Base-by-base conservation (phyloP, 805 yeast species). In the Candida nemodendra region DNA sequence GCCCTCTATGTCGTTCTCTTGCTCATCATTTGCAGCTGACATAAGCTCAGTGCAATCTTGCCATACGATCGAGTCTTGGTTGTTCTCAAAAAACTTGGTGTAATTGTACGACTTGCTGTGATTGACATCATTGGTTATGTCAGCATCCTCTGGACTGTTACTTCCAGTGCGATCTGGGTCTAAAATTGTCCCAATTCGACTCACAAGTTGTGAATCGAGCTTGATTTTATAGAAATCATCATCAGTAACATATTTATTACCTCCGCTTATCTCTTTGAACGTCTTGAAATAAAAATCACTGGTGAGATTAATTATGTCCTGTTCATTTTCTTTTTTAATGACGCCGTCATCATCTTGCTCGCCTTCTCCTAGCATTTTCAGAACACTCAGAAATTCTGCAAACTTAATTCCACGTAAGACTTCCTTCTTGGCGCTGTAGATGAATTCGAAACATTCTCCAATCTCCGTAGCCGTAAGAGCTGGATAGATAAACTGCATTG, bases 401-500 rank as follows among this genome's bases (percentile, higher is more conserved):
- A 51, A 42, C 9, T 44, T 47, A n/a, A 63, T 44, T 1, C 62
- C 65, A 16, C 63, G 35, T 17, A 50, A 38, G 2, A 51, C 45
- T 8, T 49, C 52, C 6, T 36, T 27, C 13, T 45, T 53, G 5
- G 51, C 38, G 18, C 47, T 41, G 37, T 54, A 57, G 5, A 54
- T 34, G 19, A 52, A 47, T 29, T 62, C 65, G 39, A 69, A 69
- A n/a, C 71, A 53, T 21, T 68, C 66, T 25, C 54, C 58, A 34
- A 59, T 54, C 39, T 68, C 71, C 1, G 49, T 58, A 9, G 56
- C 62, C 2, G 55, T 42, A 31, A 66, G 56, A 4, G 57, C 61
- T 1, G 68, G 61, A 16, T 74, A 73, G 17, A 72, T 52, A 27
- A 65, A 55, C n/a, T 63, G 62, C 41, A 73, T 50, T 2, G 75